These are phyloP conservation scores for Papilionanthe hybrid DNA, from an alignment of 116 monocot genomes.

Conservation along the genomic window DNA sequence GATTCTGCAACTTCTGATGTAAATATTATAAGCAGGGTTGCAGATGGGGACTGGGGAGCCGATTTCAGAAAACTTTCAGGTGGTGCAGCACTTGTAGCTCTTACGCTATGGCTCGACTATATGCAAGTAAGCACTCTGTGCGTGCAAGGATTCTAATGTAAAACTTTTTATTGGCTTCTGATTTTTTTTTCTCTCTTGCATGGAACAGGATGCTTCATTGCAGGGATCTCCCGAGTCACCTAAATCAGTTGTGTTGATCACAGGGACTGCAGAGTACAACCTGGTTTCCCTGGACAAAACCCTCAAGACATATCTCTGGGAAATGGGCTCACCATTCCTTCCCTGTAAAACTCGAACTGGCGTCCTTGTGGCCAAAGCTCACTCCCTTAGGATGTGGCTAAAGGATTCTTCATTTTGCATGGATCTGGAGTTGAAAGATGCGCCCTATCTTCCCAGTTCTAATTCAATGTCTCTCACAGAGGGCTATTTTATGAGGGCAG, in stretches of 20 bases:
- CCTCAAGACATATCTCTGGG: constrained; percentile 81
- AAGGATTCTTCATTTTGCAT: constrained; percentile 95
- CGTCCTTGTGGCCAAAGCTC: constrained; percentile 86
- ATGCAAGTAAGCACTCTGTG: constrained; percentile 68
- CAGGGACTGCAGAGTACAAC: constrained; percentile 87
- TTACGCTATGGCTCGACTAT: constrained; percentile 95
- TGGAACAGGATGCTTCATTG: constrained; percentile 87
- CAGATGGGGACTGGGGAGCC: constrained; percentile 92
- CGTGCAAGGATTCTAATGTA: background rate
- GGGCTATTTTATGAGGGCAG: constrained; percentile 90
- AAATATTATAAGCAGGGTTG: constrained; percentile 61
- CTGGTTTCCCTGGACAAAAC: constrained; percentile 82
- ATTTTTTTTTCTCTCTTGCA: background rate
- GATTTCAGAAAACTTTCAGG: constrained; percentile 95
- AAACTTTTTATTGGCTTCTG: background rate
- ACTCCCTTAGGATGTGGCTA: constrained; percentile 98
- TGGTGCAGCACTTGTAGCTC: constrained; percentile 95
- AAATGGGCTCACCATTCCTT: constrained; percentile 97
- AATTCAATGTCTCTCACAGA: constrained; percentile 81
- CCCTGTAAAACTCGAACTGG: constrained; percentile 85
- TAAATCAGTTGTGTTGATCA: constrained; percentile 89
- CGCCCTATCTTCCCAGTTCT: constrained; percentile 48
- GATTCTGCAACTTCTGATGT: background rate
- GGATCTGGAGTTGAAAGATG: constrained; percentile 89
- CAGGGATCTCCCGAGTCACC: constrained; percentile 89